A percentile compares a stretch with the other conserved stretches of the same genome.
These are phyloP conservation scores for Hippophae rhamnoides DNA, from an alignment of 306 rosid genomes.

Conservation along the genomic window DNA sequence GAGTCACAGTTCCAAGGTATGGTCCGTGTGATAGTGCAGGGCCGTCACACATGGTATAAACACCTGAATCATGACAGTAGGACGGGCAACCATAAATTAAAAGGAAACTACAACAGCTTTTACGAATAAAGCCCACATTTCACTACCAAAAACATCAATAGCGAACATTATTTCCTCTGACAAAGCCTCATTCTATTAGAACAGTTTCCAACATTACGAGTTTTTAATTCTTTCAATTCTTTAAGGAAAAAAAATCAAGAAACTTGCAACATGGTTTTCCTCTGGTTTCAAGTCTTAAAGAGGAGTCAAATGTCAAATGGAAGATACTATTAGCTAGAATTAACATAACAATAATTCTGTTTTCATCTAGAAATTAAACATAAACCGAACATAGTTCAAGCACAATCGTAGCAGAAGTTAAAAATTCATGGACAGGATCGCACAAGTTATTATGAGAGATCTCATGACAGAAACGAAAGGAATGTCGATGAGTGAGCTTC, in stretches of 20 bases:
- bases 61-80: slow-evolving; percentile 45
- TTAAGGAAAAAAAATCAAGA: too few species aligned
- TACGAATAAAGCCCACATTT: too few species aligned
- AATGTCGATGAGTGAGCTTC: slow-evolving; percentile 78
- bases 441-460: slow-evolving; percentile 72
- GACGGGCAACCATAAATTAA: slow-evolving; percentile 2
- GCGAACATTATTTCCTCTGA: too few species aligned
- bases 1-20: slow-evolving; percentile 86
- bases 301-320: background rate
- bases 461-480: slow-evolving; percentile 82
- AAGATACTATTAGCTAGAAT: background rate
- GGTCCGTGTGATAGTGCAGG: slow-evolving; percentile 95
- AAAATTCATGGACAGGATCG: slow-evolving; percentile 11
- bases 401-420: background rate
- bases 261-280: background rate
- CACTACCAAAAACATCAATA: too few species aligned
- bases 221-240: too few species aligned
- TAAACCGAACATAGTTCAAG: background rate
- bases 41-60: slow-evolving; percentile 82
- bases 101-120: background rate
- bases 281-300: background rate
- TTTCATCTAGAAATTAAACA: background rate
- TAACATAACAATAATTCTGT: background rate
- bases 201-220: too few species aligned
- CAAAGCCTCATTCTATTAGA: too few species aligned